Evolutionary conservation across 208 protist species (phyloP).

Genomic region (Acanthamoeba castellanii): DNA sequence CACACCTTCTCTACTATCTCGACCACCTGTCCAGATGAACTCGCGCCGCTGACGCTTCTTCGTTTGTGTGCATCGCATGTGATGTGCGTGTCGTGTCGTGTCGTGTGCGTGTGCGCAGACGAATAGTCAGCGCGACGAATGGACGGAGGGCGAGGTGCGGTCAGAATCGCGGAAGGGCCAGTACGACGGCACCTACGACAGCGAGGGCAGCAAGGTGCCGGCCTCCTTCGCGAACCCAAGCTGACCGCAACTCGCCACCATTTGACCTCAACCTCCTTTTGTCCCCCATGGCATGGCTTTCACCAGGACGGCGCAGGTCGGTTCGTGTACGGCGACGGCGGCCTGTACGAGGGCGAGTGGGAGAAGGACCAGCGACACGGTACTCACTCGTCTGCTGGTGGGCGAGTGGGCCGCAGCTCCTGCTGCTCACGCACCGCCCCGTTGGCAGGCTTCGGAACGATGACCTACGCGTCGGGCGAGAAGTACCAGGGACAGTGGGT

Average conservation of each 20-base stretch:
- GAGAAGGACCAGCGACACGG: conserved; percentile 63
- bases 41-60: too few relatives aligned
- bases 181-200: conserved; percentile 54
- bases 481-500: conserved; percentile 69
- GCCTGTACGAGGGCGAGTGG: conserved; percentile 66
- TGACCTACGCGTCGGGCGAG: conserved; percentile 54
- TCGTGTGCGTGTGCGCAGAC: neutral
- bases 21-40: neutral
- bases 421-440: neutral
- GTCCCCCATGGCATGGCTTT: neutral
- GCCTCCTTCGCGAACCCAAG: neutral
- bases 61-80: too few relatives aligned
- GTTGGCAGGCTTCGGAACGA: conserved; percentile 6
- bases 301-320: conserved; percentile 13
- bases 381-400: neutral
- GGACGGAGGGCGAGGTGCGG: conserved; percentile 21
- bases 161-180: conserved; percentile 12
- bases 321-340: conserved; percentile 16
- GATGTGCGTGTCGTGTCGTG: neutral
- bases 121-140: conserved; percentile 9
- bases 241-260: too few relatives aligned
- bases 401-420: too few relatives aligned
- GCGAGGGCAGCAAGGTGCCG: conserved; percentile 12
- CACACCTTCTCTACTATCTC: neutral
- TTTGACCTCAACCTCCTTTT: neutral